Evolutionary conservation across 2,329 filamentous ascomycete genomes (phyloP).

Genomic region (Chaetomiaceae sp.): DNA sequence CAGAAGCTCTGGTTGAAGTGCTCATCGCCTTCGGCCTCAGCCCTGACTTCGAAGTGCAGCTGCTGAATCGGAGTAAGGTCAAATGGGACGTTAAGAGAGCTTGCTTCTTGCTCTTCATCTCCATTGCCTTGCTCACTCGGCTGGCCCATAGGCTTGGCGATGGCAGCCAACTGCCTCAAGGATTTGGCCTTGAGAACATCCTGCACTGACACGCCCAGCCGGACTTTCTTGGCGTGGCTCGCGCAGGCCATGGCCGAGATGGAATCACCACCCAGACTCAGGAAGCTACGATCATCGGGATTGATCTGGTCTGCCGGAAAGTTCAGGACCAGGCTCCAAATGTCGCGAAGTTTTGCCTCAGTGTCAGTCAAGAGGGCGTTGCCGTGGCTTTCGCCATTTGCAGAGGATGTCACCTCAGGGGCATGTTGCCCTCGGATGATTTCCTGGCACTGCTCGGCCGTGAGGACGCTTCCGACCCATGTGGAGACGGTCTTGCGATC

Average conservation of each 20-base stretch:
- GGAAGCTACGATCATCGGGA: constrained; percentile 33
- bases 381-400: not conserved
- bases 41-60: constrained; percentile 38
- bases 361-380: not conserved
- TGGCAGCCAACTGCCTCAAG: constrained; percentile 27
- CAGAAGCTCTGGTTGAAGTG: constrained; percentile 44
- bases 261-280: constrained; percentile 41
- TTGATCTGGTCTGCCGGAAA: constrained; percentile 30
- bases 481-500: constrained; percentile 31
- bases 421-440: constrained; percentile 27
- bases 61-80: constrained; percentile 42
- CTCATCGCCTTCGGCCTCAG: constrained; percentile 31
- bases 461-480: constrained; percentile 41
- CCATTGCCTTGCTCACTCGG: not conserved
- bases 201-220: constrained; percentile 31
- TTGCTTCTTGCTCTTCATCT: constrained; percentile 13
- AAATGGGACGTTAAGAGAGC: constrained; percentile 31
- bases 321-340: constrained; percentile 30
- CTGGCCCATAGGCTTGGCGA: constrained; percentile 6
- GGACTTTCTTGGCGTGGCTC: constrained; percentile 35
- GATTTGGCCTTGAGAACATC: constrained; percentile 33
- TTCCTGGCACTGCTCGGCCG: constrained; percentile 35
- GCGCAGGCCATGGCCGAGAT: constrained; percentile 41
- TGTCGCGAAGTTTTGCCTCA: constrained; percentile 22
- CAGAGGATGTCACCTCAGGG: constrained; percentile 20